Percentiles rank a stretch among this genome's conserved stretches.
These are phyloP conservation scores for Ramichloridium luteum DNA, from an alignment of 2,329 filamentous ascomycete genomes.

Conservation along the genomic window DNA sequence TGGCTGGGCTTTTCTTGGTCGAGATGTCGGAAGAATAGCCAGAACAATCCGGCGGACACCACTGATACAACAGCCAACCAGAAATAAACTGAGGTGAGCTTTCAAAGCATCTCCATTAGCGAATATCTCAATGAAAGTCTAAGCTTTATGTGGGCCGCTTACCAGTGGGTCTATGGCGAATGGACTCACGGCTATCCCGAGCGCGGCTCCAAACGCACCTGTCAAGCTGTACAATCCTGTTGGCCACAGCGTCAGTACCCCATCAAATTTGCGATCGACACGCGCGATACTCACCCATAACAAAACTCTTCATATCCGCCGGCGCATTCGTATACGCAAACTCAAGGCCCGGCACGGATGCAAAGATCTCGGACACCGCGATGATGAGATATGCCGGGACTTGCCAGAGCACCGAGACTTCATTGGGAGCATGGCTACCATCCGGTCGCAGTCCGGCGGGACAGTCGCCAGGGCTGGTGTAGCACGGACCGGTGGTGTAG, in stretches of 20 bases:
- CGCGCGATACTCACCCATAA: slow-evolving; percentile 20
- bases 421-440: slow-evolving; percentile 26
- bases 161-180: slow-evolving; percentile 43
- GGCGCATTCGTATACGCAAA: slow-evolving; percentile 35
- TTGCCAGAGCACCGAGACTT: slow-evolving; percentile 27
- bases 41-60: too few relatives aligned
- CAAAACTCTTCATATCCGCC: slow-evolving; percentile 32
- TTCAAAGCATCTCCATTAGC: too few relatives aligned
- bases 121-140: too few relatives aligned
- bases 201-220: slow-evolving; percentile 42
- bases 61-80: too few relatives aligned
- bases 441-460: slow-evolving; percentile 20
- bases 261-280: neutral
- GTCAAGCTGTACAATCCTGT: slow-evolving; percentile 25
- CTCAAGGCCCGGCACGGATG: slow-evolving; percentile 33
- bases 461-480: slow-evolving; percentile 28
- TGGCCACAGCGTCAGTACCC: slow-evolving; percentile 4
- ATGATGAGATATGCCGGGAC: slow-evolving; percentile 31
- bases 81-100: too few relatives aligned
- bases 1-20: too few relatives aligned
- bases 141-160: too few relatives aligned
- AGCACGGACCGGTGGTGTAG: slow-evolving; percentile 39
- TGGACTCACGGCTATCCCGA: slow-evolving; percentile 51
- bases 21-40: too few relatives aligned
- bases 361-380: slow-evolving; percentile 34